Evolutionary conservation across 495 filamentous ascomycete genomes (phyloP).

Genomic region (Stereocaulon alpinum): DNA sequence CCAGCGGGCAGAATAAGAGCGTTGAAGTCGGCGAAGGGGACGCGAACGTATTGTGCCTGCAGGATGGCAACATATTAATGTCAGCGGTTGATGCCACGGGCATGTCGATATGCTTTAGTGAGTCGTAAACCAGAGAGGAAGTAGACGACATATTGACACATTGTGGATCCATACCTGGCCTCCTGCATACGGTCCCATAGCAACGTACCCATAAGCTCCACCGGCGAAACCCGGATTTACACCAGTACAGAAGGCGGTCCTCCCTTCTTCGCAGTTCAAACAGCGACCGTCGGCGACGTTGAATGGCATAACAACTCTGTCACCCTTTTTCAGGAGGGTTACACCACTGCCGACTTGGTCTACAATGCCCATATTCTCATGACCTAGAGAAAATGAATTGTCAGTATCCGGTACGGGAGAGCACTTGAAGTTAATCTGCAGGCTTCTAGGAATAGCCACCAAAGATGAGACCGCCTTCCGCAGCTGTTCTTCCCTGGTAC

Average conservation of each 20-base stretch:
- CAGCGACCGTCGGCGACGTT: conserved; percentile 50
- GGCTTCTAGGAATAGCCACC: conserved; percentile 21
- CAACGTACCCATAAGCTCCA: conserved; percentile 51
- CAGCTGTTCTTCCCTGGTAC: conserved; percentile 42
- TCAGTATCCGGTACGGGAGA: not conserved
- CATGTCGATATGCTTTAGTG: no score
- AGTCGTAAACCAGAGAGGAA: not conserved
- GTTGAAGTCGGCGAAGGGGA: conserved; percentile 51
- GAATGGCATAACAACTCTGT: conserved; percentile 42
- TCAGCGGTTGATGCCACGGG: not conserved
- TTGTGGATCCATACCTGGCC: conserved; percentile 21
- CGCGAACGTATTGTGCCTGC: conserved; percentile 43
- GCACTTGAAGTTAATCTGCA: not conserved
- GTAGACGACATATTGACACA: not conserved
- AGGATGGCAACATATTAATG: not conserved
- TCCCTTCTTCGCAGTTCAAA: conserved; percentile 48
- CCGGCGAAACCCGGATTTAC: conserved; percentile 51
- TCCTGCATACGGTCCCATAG: conserved; percentile 49
- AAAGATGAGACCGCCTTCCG: conserved; percentile 42
- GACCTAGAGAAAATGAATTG: conserved; percentile 26
- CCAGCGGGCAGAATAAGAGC: conserved; percentile 35
- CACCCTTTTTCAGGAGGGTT: conserved; percentile 35
- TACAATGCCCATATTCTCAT: conserved; percentile 49
- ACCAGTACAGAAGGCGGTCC: conserved; percentile 46
- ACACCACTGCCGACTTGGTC: conserved; percentile 36